Evolutionary conservation across 805 yeast genomes (phyloP).

Genomic region (Osmozyma mogii): DNA sequence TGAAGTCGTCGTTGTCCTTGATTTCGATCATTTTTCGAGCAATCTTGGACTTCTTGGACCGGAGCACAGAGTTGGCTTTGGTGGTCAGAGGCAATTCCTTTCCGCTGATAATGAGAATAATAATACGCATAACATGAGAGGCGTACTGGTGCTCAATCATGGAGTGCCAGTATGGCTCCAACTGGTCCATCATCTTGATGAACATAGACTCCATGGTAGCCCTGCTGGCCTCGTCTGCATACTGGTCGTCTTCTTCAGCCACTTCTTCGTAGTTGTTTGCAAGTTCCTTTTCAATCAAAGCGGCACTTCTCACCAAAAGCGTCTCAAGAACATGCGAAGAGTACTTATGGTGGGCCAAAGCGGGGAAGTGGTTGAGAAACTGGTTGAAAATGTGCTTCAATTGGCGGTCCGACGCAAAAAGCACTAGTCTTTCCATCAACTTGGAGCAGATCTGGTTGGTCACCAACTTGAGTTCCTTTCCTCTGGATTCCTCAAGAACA

Average conservation of each 20-base stretch:
- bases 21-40: conserved; percentile 93
- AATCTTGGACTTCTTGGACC: conserved; percentile 77
- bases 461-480: conserved; percentile 85
- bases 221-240: conserved; percentile 12
- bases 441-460: conserved; percentile 95
- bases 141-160: conserved; percentile 76
- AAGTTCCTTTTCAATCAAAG: conserved; percentile 66
- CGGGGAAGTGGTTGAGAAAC: conserved; percentile 68
- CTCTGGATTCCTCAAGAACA: conserved; percentile 77
- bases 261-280: conserved; percentile 20
- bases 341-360: conserved; percentile 77
- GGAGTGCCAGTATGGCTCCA: conserved; percentile 47
- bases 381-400: conserved; percentile 56
- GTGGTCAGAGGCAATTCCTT: conserved; percentile 69
- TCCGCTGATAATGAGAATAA: conserved; percentile 68
- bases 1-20: conserved; percentile 66
- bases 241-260: conserved; percentile 30
- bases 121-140: conserved; percentile 75
- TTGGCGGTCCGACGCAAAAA: conserved; percentile 57
- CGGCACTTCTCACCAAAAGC: conserved; percentile 64
- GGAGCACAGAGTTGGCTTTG: conserved; percentile 57
- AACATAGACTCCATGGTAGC: conserved; percentile 63
- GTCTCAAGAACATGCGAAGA: conserved; percentile 94
- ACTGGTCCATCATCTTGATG: conserved; percentile 56
- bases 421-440: conserved; percentile 77